These are phyloP conservation scores for Tricholoma flavovirens DNA, from an alignment of 768 basidiomycete genomes.

Conservation along the genomic window DNA sequence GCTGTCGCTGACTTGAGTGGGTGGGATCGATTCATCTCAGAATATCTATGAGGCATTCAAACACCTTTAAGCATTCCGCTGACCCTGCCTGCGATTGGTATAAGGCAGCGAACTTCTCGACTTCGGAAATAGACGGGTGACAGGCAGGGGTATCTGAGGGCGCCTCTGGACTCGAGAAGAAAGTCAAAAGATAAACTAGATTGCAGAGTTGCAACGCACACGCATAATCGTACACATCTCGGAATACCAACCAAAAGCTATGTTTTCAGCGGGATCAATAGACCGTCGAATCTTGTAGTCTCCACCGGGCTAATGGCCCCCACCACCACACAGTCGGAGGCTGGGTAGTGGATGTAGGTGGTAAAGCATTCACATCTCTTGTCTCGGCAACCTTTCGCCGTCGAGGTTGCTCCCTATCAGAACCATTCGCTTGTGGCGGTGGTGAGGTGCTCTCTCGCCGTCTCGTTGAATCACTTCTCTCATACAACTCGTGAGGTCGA, in stretches of 20 bases:
- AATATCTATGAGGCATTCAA: too few species aligned
- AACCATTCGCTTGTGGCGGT: background rate
- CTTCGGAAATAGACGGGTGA: too few species aligned
- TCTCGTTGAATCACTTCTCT: constrained; percentile 6
- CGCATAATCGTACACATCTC: constrained; percentile 9
- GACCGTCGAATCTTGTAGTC: constrained; percentile 69
- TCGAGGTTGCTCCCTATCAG: constrained; percentile 1
- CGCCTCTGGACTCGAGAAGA: background rate
- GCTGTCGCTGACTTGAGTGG: background rate
- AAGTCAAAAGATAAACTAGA: background rate
- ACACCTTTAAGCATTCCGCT: background rate
- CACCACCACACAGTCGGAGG: constrained; percentile 68
- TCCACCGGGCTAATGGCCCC: constrained; percentile 71
- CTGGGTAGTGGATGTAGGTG: constrained; percentile 7
- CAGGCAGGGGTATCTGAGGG: too few species aligned
- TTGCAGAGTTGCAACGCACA: background rate
- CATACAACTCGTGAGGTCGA: constrained; percentile 12
- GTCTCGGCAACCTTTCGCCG: constrained; percentile 1
- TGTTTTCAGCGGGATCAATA: constrained; percentile 34
- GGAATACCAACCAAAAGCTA: constrained; percentile 1
- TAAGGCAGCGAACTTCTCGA: too few species aligned
- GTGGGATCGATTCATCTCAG: background rate
- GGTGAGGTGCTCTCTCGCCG: constrained; percentile 9
- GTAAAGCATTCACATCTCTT: background rate
- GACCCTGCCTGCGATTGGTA: too few species aligned